These are phyloP conservation scores for Lavandula angustifolia DNA, from an alignment of 257 asterid genomes.

Conservation along the genomic window DNA sequence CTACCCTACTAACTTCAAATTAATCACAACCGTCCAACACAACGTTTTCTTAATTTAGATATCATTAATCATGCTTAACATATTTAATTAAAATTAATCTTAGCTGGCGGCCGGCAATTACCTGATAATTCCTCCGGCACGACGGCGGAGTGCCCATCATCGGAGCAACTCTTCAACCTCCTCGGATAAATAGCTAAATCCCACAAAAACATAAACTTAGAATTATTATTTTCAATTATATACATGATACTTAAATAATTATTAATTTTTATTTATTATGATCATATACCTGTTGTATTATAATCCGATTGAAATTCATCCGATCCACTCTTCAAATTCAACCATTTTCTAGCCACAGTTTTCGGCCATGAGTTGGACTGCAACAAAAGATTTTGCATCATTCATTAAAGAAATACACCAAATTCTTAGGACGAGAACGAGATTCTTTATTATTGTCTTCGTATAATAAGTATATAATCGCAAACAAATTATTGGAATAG, in stretches of 20 bases:
- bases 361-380: slow-evolving; percentile 75
- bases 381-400: slow-evolving; percentile 16
- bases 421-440: too few relatives aligned
- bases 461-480: too few relatives aligned
- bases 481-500: background rate
- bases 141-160: slow-evolving; percentile 54
- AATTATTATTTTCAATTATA: background rate
- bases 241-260: background rate
- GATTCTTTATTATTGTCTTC: too few relatives aligned
- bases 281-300: slow-evolving; percentile 40
- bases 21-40: slow-evolving; percentile 25
- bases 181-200: slow-evolving; percentile 34
- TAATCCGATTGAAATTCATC: slow-evolving; percentile 71
- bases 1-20: background rate
- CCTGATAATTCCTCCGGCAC: slow-evolving; percentile 82
- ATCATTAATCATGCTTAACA: background rate
- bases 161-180: slow-evolving; percentile 61
- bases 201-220: background rate
- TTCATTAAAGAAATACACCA: background rate
- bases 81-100: background rate
- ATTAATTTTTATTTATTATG: background rate
- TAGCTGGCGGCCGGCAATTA: slow-evolving; percentile 22
- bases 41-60: background rate
- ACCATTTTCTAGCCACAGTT: slow-evolving; percentile 60
- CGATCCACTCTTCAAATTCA: slow-evolving; percentile 49